Evolutionary conservation across 148 eudicot genomes (phyloP).

Genomic region (Bassia scoparia): DNA sequence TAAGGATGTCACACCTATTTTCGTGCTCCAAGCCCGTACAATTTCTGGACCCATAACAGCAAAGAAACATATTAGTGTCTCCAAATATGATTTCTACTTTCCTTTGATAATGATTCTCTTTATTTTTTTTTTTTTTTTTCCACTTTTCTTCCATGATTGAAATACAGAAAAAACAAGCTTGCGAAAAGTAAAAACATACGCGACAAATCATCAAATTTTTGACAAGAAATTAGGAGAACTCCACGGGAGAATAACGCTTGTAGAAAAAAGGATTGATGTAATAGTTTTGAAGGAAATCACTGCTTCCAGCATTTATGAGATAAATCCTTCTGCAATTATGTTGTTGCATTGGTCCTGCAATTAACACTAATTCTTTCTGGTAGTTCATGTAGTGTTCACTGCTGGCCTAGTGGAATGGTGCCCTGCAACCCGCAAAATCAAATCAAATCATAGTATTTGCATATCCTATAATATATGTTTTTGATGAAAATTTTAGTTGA

Average conservation of each 20-base stretch:
- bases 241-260: conserved; percentile 41
- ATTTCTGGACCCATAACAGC: conserved; percentile 31
- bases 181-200: conserved; percentile 19
- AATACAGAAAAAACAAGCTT: not conserved
- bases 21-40: conserved; percentile 58
- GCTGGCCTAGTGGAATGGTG: conserved; percentile 44
- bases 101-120: not conserved
- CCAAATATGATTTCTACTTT: too few relatives aligned
- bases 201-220: conserved; percentile 42
- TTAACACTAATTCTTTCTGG: conserved; percentile 35
- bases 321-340: conserved; percentile 45
- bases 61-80: not conserved
- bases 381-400: conserved; percentile 48
- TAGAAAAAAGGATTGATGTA: conserved; percentile 62
- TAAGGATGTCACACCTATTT: conserved; percentile 58
- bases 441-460: not conserved
- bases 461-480: too few relatives aligned
- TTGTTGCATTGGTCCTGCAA: conserved; percentile 50
- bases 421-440: conserved; percentile 28
- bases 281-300: conserved; percentile 68
- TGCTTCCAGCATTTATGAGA: conserved; percentile 52
- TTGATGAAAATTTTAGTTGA: too few relatives aligned
- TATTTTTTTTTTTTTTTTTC: too few relatives aligned
- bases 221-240: conserved; percentile 47
- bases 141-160: not conserved